Conservation (phyloP, 2,329 filamentous ascomycete species). For the Fonsecaea multimorphosa region DNA sequence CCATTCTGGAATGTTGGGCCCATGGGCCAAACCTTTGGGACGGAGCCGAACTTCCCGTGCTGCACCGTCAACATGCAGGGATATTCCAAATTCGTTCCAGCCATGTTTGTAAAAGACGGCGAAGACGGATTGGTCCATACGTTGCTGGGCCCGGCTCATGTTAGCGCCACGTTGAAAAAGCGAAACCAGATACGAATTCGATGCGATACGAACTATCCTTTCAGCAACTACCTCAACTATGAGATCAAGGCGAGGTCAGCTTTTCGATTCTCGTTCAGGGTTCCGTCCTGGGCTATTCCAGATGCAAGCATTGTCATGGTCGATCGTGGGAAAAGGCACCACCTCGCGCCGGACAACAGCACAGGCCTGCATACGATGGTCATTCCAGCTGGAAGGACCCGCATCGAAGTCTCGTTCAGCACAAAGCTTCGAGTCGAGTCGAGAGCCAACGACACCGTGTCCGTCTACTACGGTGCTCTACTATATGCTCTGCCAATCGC, state of each 20-base stretch:
- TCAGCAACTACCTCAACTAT: conserved; percentile 50
- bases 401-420: conserved; percentile 45
- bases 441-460: conserved; percentile 52
- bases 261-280: conserved; percentile 55
- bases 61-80: conserved; percentile 67
- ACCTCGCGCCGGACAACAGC: conserved; percentile 43
- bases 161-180: conserved; percentile 48
- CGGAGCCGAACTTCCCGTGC: conserved; percentile 60
- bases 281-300: conserved; percentile 53
- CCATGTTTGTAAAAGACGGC: conserved; percentile 54
- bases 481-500: conserved; percentile 53
- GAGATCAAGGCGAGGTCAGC: conserved; percentile 45
- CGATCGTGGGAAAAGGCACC: conserved; percentile 32
- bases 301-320: conserved; percentile 39
- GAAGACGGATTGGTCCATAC: conserved; percentile 57
- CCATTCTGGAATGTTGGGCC: conserved; percentile 59
- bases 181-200: conserved; percentile 49
- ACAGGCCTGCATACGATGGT: conserved; percentile 49
- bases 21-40: conserved; percentile 56
- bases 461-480: conserved; percentile 53
- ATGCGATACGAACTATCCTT: conserved; percentile 60
- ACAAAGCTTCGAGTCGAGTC: conserved; percentile 44
- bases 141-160: conserved; percentile 55
- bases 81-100: conserved; percentile 61
- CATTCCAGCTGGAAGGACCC: conserved; percentile 45